Evolutionary conservation across 2,329 filamentous ascomycete genomes (phyloP).

Genomic region (Penicillium griseofulvum): DNA sequence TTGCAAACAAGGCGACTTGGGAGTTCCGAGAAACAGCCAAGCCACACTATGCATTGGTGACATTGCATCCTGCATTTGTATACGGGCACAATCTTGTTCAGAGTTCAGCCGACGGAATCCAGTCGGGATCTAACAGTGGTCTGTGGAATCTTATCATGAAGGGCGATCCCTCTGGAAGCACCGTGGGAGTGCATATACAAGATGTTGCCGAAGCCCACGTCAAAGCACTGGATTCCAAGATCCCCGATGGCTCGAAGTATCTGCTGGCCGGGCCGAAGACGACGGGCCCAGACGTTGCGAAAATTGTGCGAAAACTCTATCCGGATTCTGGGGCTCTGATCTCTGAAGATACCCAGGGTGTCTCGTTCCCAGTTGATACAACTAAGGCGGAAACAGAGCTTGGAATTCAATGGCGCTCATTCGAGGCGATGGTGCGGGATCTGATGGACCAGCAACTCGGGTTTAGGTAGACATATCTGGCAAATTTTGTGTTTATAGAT

Average conservation of each 20-base stretch:
- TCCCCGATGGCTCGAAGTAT: constrained; percentile 22
- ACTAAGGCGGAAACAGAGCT: constrained; percentile 22
- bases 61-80: constrained; percentile 24
- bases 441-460: constrained; percentile 24
- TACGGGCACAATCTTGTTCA: constrained; percentile 24
- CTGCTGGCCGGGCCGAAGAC: constrained; percentile 10
- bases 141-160: constrained; percentile 19
- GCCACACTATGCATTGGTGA: constrained; percentile 23
- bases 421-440: constrained; percentile 19
- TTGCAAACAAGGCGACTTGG: constrained; percentile 23
- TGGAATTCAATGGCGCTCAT: constrained; percentile 22
- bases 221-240: constrained; percentile 16
- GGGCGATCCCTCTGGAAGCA: not conserved
- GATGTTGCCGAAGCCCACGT: constrained; percentile 30
- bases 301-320: constrained; percentile 15
- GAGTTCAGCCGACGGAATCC: constrained; percentile 11
- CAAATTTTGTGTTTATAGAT: too few relatives aligned
- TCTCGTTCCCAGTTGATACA: constrained; percentile 7
- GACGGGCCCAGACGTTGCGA: constrained; percentile 16
- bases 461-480: not conserved
- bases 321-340: constrained; percentile 14
- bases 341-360: not conserved
- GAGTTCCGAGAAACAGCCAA: constrained; percentile 15
- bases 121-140: constrained; percentile 10
- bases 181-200: constrained; percentile 22